phyloP scores from a whole-genome alignment of 345 rosid genomes.

The Euclidium syriacum region DNA sequence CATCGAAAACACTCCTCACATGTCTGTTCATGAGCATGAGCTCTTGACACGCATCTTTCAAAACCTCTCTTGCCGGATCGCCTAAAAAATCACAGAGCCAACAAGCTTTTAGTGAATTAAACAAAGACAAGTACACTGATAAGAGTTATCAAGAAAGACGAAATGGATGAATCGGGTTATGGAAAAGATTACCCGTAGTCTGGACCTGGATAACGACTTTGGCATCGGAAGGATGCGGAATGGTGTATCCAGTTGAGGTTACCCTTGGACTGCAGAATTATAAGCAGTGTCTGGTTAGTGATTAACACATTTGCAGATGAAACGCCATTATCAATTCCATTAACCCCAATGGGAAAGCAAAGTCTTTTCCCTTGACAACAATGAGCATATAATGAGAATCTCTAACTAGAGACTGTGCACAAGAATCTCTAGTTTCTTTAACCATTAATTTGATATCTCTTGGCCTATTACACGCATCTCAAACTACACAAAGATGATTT shows the following conservation, averaged over 20 bases:
- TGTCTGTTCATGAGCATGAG: constrained; percentile 75
- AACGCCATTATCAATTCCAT: no score
- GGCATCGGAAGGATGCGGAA: constrained; percentile 92
- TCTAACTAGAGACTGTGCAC: no score
- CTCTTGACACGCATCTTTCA: constrained; percentile 79
- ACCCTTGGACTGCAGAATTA: constrained; percentile 72
- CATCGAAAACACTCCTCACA: constrained; percentile 61
- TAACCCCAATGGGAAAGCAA: no score
- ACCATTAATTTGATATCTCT: neutral
- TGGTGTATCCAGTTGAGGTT: constrained; percentile 63
- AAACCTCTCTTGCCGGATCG: constrained; percentile 73
- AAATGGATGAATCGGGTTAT: neutral
- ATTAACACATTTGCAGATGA: no score
- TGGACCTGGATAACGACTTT: constrained; percentile 72
- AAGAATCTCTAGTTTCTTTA: no score
- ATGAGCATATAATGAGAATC: no score
- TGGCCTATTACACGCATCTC: neutral
- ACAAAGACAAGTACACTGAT: neutral
- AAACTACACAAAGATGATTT: neutral
- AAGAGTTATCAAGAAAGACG: neutral
- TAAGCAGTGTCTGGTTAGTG: neutral
- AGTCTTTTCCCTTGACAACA: no score
- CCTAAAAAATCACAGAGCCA: constrained; percentile 39
- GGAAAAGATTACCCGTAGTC: constrained; percentile 63
- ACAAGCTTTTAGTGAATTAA: neutral